A percentile compares a stretch with the other conserved stretches of the same genome.
phyloP scores from a whole-genome alignment of 2,329 filamentous ascomycete genomes.

The Xylariaceae sp. region DNA sequence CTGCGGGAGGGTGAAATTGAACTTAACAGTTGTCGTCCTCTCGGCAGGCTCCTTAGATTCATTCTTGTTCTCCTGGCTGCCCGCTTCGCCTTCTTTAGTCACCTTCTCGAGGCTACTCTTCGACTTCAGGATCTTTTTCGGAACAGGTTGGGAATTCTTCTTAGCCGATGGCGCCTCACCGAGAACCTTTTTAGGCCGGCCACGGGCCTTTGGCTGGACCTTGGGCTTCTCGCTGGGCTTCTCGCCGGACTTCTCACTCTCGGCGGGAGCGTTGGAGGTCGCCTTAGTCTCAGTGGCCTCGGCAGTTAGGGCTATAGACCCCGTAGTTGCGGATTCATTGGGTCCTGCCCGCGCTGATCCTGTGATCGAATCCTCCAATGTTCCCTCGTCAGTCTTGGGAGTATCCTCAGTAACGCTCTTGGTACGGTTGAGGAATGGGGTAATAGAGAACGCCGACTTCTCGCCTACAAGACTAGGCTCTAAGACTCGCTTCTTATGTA shows the following conservation, averaged over 20 bases:
- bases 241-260: conserved; percentile 3
- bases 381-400: conserved; percentile 32
- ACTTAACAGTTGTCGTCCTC: conserved; percentile 37
- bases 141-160: conserved; percentile 45
- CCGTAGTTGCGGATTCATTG: conserved; percentile 16
- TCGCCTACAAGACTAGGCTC: conserved; percentile 70
- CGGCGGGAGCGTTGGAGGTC: conserved; percentile 23
- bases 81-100: conserved; percentile 38
- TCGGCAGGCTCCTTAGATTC: conserved; percentile 24
- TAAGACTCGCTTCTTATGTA: conserved; percentile 58
- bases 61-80: conserved; percentile 37
- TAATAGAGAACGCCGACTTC: conserved; percentile 92
- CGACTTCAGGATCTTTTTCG: conserved; percentile 38
- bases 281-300: conserved; percentile 19
- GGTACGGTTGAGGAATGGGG: conserved; percentile 84
- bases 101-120: conserved; percentile 38
- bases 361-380: conserved; percentile 31
- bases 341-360: conserved; percentile 18
- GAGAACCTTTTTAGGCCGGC: conserved; percentile 51
- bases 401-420: conserved; percentile 55
- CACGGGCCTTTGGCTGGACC: conserved; percentile 44
- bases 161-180: conserved; percentile 49
- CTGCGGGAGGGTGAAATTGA: conserved; percentile 32
- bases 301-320: conserved; percentile 3
- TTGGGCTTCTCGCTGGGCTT: conserved; percentile 29